phyloP scores from a whole-genome alignment of 1,284 basidiomycete genomes.

The Cerrena zonata region DNA sequence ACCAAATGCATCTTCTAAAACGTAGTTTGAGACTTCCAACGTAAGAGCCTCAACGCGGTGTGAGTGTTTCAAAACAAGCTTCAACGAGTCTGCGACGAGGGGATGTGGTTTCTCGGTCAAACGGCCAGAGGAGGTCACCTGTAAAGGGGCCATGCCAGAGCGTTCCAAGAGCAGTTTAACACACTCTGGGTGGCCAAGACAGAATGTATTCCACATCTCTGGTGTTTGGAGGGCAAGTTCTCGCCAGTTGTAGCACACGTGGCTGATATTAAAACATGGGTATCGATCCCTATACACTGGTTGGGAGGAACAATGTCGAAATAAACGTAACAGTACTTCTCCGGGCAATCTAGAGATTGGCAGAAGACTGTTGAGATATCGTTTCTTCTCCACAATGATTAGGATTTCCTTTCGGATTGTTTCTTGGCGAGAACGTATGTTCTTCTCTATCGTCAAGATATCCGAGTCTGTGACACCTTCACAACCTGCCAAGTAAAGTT shows the following conservation, averaged over 20 bases:
- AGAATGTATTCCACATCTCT: not conserved
- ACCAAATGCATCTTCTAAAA: not conserved
- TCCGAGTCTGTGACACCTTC: no score
- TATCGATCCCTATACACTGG: not conserved
- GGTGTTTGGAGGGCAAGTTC: not conserved
- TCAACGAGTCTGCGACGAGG: no score
- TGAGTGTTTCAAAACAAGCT: not conserved
- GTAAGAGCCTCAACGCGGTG: not conserved
- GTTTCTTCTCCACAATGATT: not conserved
- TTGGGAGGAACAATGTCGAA: not conserved
- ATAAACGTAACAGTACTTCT: not conserved
- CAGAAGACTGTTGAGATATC: not conserved
- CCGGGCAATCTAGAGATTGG: not conserved
- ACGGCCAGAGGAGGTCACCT: not conserved
- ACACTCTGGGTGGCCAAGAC: not conserved
- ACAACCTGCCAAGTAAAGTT: no score
- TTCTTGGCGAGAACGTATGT: not conserved
- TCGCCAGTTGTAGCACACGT: constrained; percentile 4
- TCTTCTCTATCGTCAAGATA: not conserved
- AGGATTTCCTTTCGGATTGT: not conserved
- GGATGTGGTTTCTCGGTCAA: no score
- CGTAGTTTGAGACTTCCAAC: not conserved
- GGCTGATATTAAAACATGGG: not conserved
- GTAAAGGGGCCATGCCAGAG: not conserved
- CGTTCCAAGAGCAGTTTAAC: not conserved